A percentile compares a stretch with the other conserved stretches of the same genome.
These are phyloP conservation scores for Pestalotiopsis sp. DNA, from an alignment of 2,329 filamentous ascomycete species.

Conservation along the genomic window DNA sequence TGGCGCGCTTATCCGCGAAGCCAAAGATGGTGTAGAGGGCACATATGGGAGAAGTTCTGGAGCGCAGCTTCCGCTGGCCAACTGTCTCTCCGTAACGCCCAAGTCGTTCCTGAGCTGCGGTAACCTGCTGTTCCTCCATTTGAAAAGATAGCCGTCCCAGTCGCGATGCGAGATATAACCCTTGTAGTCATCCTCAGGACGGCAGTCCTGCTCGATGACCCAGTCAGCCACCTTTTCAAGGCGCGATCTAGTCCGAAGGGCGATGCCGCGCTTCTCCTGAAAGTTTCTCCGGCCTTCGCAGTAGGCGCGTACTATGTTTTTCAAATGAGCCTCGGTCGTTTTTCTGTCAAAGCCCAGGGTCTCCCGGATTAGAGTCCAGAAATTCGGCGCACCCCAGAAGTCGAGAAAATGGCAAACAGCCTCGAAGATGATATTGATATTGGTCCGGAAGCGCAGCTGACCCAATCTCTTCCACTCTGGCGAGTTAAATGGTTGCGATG, in stretches of 20 bases:
- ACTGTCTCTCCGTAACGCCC: neutral
- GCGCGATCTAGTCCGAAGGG: neutral
- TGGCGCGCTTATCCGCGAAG: neutral
- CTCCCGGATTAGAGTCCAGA: constrained; percentile 9
- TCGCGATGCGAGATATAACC: neutral
- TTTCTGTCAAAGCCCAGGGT: neutral
- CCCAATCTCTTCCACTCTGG: neutral
- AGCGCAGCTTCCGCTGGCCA: neutral
- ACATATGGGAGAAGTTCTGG: neutral
- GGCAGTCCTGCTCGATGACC: neutral
- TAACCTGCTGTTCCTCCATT: neutral
- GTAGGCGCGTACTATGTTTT: constrained; percentile 10
- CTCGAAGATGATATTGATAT: constrained; percentile 15
- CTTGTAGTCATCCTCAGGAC: neutral
- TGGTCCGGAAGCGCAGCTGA: constrained; percentile 14
- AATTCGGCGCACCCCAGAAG: constrained; percentile 10
- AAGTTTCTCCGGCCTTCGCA: neutral
- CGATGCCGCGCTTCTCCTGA: neutral
- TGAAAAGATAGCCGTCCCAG: neutral
- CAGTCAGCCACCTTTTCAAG: neutral
- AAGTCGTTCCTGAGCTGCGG: neutral
- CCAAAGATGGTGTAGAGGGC: neutral
- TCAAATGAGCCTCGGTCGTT: constrained; percentile 1
- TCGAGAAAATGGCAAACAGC: constrained; percentile 12
- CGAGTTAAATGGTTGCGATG: neutral